Evolutionary conservation across 1,284 basidiomycete genomes (phyloP), one percentile per base, ranked within the genome.

Genomic region (Rhodotorula sp.): DNA sequence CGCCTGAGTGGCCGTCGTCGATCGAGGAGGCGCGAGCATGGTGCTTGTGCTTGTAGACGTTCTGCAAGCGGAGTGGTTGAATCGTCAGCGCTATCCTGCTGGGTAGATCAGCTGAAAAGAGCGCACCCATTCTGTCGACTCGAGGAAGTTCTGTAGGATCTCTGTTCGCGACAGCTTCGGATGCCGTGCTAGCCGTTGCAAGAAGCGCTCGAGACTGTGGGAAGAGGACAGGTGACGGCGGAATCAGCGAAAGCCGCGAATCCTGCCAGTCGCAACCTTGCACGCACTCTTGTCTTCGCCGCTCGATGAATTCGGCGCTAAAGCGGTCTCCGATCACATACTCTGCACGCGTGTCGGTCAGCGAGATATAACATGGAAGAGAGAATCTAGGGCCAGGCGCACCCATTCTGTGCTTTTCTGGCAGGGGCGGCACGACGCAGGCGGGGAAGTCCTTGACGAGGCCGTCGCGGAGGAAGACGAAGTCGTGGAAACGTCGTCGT

Each of bases 261-360:
- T 4, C 15, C 4, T 11, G 31, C 31, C 22, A 10, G 24, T 24
- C 3, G 15, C 6, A 9, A 44, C 9, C 11, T 11, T 30, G n/a
- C 18, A 51, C 90, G 80, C 79, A 96, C 94, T 98, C 94, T 74
- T 88, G 83, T 72, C 92, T 86, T 74, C 95, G 85, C 65, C 90
- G 86, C 79, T 98, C 94, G 83, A 99, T 91, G 77, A 99, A 99
- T 77, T 98, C 96, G 9, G 89, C 87, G 75, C 92, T 93, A 82
- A 99, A 99, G 67, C 96, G 86, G 80, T 99, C 95, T 26, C 95
- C 94, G 40, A 94, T 97, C 69, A 99, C 86, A 80, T 99, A 99
- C 80, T 96, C 94, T 94, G 79, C 13, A 30, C 34, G 34, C 34
- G 34, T 34, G 34, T 34, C 34, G 34, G 34, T 34, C 34, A 34